These are phyloP conservation scores for Novymonas esmeraldas DNA, from an alignment of 208 protist species.

Conservation along the genomic window DNA sequence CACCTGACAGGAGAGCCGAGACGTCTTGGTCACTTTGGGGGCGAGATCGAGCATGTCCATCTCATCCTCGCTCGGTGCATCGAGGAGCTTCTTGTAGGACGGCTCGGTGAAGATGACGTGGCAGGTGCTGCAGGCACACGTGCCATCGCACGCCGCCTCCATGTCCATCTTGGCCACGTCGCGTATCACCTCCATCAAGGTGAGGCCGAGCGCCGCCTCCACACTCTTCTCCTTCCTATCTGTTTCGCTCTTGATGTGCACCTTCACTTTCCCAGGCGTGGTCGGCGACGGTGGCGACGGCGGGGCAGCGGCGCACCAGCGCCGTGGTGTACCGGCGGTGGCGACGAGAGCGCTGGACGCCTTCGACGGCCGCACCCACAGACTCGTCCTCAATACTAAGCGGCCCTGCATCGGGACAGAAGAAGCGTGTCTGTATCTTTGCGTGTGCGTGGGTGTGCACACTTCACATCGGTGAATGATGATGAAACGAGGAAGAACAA, in stretches of 20 bases:
- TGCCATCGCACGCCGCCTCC: conserved; percentile 96
- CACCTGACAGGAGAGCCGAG: conserved; percentile 85
- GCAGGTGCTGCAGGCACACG: conserved; percentile 97
- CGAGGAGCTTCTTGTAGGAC: conserved; percentile 81
- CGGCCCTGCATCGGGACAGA: too few relatives aligned
- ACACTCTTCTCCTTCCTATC: conserved; percentile 36
- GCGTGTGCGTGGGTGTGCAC: too few relatives aligned
- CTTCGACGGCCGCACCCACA: not conserved
- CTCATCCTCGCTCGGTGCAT: conserved; percentile 91
- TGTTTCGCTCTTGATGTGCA: conserved; percentile 32
- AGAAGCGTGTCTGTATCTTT: too few relatives aligned
- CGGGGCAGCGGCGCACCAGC: not conserved
- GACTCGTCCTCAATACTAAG: not conserved
- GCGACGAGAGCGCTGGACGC: not conserved
- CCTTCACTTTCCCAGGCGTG: conserved; percentile 47
- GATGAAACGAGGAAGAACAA: too few relatives aligned
- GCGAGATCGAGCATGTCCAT: conserved; percentile 93
- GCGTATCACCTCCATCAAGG: conserved; percentile 93
- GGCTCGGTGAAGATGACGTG: conserved; percentile 90
- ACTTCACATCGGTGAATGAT: too few relatives aligned
- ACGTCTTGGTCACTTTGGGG: conserved; percentile 56
- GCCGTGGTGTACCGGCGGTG: not conserved
- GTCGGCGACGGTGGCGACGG: not conserved
- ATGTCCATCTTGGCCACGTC: conserved; percentile 93
- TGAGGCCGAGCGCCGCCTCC: conserved; percentile 61